A percentile compares a stretch with the other conserved stretches of the same genome.
phyloP scores from a whole-genome alignment of 78 protist genomes.

The Mantamonas sphyraenae region DNA sequence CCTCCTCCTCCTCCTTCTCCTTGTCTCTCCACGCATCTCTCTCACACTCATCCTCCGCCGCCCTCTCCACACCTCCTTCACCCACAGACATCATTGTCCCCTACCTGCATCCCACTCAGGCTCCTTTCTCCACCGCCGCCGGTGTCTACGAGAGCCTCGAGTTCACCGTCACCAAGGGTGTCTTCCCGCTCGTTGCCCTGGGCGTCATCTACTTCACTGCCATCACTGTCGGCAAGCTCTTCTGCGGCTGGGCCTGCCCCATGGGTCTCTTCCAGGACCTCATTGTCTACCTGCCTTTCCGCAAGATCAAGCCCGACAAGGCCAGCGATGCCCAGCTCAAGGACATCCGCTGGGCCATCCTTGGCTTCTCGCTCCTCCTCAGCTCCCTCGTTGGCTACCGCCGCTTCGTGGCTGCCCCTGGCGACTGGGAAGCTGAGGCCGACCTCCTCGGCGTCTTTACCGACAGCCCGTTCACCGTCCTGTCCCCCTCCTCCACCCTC shows the following conservation, averaged over 20 bases:
- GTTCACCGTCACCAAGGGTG: neutral
- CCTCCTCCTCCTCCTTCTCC: too few relatives aligned
- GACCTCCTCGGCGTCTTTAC: slow-evolving; percentile 1
- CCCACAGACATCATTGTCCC: neutral
- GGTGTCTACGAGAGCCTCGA: slow-evolving; percentile 6
- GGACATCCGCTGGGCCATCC: neutral
- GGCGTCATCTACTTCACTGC: slow-evolving; percentile 9
- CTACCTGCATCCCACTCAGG: neutral
- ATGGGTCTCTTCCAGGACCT: slow-evolving; percentile 7
- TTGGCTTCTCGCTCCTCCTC: neutral
- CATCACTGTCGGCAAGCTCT: slow-evolving; percentile 3
- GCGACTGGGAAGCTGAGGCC: neutral
- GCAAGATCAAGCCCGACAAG: neutral
- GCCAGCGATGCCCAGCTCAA: neutral
- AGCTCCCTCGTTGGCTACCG: neutral
- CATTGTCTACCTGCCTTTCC: slow-evolving; percentile 4
- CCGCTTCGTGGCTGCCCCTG: neutral
- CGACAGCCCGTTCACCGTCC: neutral
- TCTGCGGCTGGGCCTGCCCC: slow-evolving; percentile 24
- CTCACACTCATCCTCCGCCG: too few relatives aligned
- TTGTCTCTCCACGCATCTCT: too few relatives aligned
- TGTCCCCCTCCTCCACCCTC: slow-evolving; percentile 13
- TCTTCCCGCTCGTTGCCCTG: slow-evolving; percentile 1
- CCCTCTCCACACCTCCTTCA: too few relatives aligned
- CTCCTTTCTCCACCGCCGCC: slow-evolving; percentile 5